Base-by-base conservation (phyloP, 2,329 filamentous ascomycete genomes). In the Penicillium nordicum region DNA sequence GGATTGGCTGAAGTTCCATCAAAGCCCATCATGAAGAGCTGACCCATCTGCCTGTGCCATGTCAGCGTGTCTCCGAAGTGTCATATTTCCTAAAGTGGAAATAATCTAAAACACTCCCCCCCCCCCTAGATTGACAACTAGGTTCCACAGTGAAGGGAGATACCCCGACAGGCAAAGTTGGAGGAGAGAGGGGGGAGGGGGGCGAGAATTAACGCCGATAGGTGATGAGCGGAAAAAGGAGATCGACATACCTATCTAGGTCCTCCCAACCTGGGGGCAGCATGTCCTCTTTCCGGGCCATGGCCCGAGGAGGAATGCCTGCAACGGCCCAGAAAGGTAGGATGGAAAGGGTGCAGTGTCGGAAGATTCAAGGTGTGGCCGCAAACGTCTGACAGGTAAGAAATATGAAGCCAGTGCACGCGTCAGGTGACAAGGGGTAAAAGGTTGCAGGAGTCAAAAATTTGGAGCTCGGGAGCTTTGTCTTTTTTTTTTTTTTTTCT, bases 21-120 rank as follows among this genome's bases (percentile, higher is more conserved):
- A 68, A 87, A 87, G 69, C 84, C 84, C 83, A 87, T 86, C 80
- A 84, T 84, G 72, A 84, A 84, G 64, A 84, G 74, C 76, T 84
- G 82, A 64, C 82, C 82, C 72, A 79, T 78, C 68, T 78, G 76
- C 67, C 77, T 79, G 62, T 59, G 51, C 36, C 90, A 83, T 60
- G 69, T 72, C 64, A 73, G 72, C 64, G 57, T 64, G 59, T 1
- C 27, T 18, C 18, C 18, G 38, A 36, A 21, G 23, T 18, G 2
- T 11, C 21, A 44, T 47, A n/a, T 59, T 90, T 90, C 79, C 94
- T 89, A 80, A 90, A 95, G 72, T 6, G 58, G 58, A 57, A 63
- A 60, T 55, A 46, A 27, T 53, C 89, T 89, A 87, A 55, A 59
- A 55, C 18, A n/a, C n/a, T n/a, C n/a, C n/a, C n/a, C 92, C 90